phyloP scores from a whole-genome alignment of 2,329 filamentous ascomycete genomes.

The Epichloe aotearoae region DNA sequence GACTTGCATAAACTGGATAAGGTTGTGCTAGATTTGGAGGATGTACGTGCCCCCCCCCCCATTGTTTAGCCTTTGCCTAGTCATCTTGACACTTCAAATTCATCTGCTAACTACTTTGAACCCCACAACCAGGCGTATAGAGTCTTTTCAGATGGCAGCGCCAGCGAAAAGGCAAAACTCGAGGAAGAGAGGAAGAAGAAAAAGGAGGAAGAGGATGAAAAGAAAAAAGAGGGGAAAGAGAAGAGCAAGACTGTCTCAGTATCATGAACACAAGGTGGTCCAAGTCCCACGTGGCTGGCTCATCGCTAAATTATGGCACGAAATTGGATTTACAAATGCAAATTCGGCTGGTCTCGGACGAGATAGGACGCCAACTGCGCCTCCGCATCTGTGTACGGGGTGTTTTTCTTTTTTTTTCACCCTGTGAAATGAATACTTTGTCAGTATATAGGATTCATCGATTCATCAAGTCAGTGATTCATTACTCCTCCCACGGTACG shows the following conservation, averaged over 20 bases:
- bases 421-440: too few relatives aligned
- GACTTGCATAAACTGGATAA: not conserved
- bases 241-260: not conserved
- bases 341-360: too few relatives aligned
- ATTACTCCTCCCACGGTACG: too few relatives aligned
- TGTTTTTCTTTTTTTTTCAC: too few relatives aligned
- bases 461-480: too few relatives aligned
- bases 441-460: too few relatives aligned
- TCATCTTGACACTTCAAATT: not conserved
- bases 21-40: not conserved
- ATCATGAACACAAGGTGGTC: not conserved
- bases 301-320: too few relatives aligned
- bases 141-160: not conserved
- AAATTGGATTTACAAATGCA: too few relatives aligned
- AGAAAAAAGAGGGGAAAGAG: not conserved
- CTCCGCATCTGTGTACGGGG: too few relatives aligned
- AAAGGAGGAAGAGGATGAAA: not conserved
- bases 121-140: not conserved
- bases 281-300: not conserved
- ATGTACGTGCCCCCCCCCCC: not conserved
- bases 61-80: not conserved
- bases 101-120: not conserved
- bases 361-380: too few relatives aligned
- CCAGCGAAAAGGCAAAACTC: not conserved
- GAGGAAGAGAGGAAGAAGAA: not conserved